Conservation (phyloP, 108 stramenopile species). For the Aurantiochytrium sp. region DNA sequence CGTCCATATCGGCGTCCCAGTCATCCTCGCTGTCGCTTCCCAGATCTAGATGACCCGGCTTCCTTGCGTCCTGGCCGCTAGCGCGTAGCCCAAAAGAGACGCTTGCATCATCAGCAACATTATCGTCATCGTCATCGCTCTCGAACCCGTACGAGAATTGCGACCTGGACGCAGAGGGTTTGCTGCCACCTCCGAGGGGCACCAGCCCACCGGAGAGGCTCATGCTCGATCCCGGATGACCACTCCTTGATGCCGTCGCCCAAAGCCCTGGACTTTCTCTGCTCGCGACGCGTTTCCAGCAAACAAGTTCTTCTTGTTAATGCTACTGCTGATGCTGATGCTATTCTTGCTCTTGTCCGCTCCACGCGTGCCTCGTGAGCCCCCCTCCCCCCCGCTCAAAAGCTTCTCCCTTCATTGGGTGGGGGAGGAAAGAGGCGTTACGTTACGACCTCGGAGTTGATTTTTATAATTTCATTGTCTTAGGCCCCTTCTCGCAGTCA, state of each 20-base stretch:
- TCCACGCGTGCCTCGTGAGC: too few relatives aligned
- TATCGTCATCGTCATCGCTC: not conserved
- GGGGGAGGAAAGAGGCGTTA: too few relatives aligned
- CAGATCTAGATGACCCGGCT: not conserved
- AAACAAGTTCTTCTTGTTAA: too few relatives aligned
- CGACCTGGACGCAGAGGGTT: not conserved
- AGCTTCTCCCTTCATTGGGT: too few relatives aligned
- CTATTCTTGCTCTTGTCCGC: too few relatives aligned
- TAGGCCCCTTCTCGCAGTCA: too few relatives aligned
- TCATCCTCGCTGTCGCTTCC: not conserved
- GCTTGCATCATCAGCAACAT: not conserved
- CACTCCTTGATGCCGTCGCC: not conserved
- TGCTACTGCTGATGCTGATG: too few relatives aligned
- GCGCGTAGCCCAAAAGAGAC: not conserved
- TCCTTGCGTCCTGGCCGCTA: not conserved
- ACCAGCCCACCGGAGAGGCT: not conserved
- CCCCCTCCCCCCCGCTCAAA: too few relatives aligned
- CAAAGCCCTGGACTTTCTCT: not conserved
- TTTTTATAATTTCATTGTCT: too few relatives aligned
- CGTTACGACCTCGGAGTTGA: too few relatives aligned
- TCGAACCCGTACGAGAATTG: not conserved
- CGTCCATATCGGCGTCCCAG: not conserved
- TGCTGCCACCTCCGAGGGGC: not conserved
- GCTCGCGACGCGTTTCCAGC: too few relatives aligned
- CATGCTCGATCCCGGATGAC: not conserved